A percentile compares a stretch with the other conserved stretches of the same genome.
phyloP scores from a whole-genome alignment of 2,329 filamentous ascomycete species.

The Nannizziopsis barbatae region DNA sequence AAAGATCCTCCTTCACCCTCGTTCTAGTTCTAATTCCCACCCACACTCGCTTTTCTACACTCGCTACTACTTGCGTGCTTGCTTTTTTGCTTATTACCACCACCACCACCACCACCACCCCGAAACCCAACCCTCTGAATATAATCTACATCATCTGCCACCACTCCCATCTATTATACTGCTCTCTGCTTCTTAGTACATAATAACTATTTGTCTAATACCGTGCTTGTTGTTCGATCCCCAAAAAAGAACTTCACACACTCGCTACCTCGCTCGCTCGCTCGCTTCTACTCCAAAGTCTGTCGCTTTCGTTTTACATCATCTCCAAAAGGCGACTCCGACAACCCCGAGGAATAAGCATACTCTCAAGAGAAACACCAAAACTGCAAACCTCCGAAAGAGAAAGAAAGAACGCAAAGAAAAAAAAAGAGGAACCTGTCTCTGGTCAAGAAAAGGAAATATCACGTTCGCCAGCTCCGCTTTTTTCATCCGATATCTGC shows the following conservation, averaged over 20 bases:
- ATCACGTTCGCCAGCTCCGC: too few relatives aligned
- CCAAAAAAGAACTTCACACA: conserved; percentile 1
- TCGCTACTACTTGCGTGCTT: background rate
- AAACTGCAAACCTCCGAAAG: too few relatives aligned
- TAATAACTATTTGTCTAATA: conserved; percentile 8
- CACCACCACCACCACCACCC: background rate
- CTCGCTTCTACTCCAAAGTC: too few relatives aligned
- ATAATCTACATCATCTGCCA: conserved; percentile 3
- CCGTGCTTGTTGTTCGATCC: conserved; percentile 3
- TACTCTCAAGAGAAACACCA: too few relatives aligned
- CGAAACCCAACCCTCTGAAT: conserved; percentile 2
- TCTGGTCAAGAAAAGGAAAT: too few relatives aligned
- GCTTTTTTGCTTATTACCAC: conserved; percentile 8
- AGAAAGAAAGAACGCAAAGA: too few relatives aligned
- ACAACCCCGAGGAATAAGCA: too few relatives aligned
- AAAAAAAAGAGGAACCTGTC: too few relatives aligned
- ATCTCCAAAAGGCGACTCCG: too few relatives aligned
- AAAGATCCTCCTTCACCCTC: conserved; percentile 4
- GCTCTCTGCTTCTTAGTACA: background rate
- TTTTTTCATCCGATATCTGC: too few relatives aligned
- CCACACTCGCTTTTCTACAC: conserved; percentile 26
- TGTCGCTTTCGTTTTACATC: too few relatives aligned
- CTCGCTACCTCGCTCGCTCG: conserved; percentile 2
- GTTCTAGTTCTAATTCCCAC: conserved; percentile 7
- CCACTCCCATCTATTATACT: background rate